Conservation (phyloP, 2,329 filamentous ascomycete species). For the Fusarium sp. region DNA sequence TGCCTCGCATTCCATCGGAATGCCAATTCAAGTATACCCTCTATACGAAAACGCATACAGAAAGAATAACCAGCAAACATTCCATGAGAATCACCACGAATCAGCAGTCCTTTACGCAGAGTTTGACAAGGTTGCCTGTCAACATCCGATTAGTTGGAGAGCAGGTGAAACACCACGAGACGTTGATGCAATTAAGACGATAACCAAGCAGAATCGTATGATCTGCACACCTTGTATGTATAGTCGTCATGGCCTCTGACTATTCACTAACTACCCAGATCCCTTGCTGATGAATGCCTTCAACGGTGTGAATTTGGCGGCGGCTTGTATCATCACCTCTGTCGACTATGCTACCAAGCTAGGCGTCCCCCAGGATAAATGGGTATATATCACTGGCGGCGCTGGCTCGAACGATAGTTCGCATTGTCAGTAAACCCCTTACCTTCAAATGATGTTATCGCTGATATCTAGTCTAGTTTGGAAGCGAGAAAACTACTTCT, state of each 20-base stretch:
- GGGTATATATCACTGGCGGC: conserved; percentile 72
- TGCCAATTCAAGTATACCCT: conserved; percentile 74
- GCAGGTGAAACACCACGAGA: conserved; percentile 57
- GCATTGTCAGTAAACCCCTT: conserved; percentile 55
- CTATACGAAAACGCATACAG: conserved; percentile 73
- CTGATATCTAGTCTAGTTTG: conserved; percentile 58
- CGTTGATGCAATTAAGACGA: conserved; percentile 61
- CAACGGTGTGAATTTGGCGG: conserved; percentile 73
- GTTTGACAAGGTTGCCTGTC: conserved; percentile 65
- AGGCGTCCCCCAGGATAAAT: conserved; percentile 62
- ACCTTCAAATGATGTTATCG: accelerated
- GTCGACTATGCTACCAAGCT: conserved; percentile 62
- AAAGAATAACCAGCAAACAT: conserved; percentile 63
- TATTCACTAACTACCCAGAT: conserved; percentile 52
- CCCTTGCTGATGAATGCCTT: conserved; percentile 77
- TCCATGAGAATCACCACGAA: conserved; percentile 65
- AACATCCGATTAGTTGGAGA: conserved; percentile 66
- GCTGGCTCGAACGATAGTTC: conserved; percentile 66
- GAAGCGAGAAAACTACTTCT: conserved; percentile 66
- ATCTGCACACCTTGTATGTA: conserved; percentile 72
- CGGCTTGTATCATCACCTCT: conserved; percentile 68
- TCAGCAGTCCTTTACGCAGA: conserved; percentile 68
- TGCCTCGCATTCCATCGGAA: conserved; percentile 65
- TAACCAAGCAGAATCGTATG: conserved; percentile 69
- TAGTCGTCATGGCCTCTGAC: accelerated